phyloP scores from a whole-genome alignment of 805 yeast species.

The Metschnikowia koreensis region DNA sequence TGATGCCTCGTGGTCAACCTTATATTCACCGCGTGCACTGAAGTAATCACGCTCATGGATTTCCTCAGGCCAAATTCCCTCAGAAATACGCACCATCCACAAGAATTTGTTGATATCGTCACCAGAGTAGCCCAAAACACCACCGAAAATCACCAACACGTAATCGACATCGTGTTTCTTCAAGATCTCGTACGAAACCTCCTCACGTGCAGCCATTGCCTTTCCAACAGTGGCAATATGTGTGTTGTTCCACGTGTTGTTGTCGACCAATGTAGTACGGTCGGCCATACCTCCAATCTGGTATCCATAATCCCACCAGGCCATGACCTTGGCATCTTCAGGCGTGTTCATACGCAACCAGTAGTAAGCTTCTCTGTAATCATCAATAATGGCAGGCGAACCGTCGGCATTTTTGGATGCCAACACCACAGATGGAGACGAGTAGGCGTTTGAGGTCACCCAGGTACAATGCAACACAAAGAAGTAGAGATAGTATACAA shows the following conservation, averaged over 20 bases:
- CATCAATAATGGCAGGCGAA: slow-evolving; percentile 80
- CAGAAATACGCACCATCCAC: slow-evolving; percentile 99
- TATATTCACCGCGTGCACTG: slow-evolving; percentile 83
- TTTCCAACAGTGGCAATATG: slow-evolving; percentile 99
- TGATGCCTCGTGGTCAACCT: slow-evolving; percentile 79
- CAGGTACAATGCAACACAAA: slow-evolving; percentile 95
- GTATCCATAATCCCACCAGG: slow-evolving; percentile 99
- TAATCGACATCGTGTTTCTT: slow-evolving; percentile 93
- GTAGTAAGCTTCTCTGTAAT: slow-evolving; percentile 97
- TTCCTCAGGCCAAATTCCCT: slow-evolving; percentile 99
- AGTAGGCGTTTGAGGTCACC: slow-evolving; percentile 94
- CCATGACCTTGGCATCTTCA: slow-evolving; percentile 93
- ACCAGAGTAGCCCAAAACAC: slow-evolving; percentile 88
- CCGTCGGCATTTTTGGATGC: slow-evolving; percentile 87
- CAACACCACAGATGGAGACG: slow-evolving; percentile 95
- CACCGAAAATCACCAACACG: slow-evolving; percentile 90
- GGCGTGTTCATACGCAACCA: slow-evolving; percentile 98
- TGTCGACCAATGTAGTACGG: slow-evolving; percentile 95
- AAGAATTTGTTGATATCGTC: slow-evolving; percentile 95
- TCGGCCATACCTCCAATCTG: slow-evolving; percentile 99
- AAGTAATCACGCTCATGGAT: slow-evolving; percentile 81
- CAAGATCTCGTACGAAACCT: slow-evolving; percentile 82
- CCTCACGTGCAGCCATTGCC: slow-evolving; percentile 92
- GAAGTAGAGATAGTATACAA: slow-evolving; percentile 68
- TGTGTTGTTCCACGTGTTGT: slow-evolving; percentile 99